Conservation (phyloP, 225 moss, liverwort and hornwort species). For the Takakia lepidozioides region DNA sequence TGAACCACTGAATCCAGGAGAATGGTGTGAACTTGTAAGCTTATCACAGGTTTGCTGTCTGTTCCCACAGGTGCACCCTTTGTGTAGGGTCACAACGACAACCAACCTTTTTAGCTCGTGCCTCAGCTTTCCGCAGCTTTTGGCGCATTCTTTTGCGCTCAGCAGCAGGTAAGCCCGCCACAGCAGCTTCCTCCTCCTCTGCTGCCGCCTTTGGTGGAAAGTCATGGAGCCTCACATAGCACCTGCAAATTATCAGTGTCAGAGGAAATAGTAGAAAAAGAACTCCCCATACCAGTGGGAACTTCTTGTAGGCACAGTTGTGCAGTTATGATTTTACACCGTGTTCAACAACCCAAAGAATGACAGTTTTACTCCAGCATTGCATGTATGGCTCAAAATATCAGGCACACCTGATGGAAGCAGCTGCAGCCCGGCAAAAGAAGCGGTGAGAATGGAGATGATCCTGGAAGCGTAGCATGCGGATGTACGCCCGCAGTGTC, state of each 20-base stretch:
- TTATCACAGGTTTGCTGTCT: too few species aligned
- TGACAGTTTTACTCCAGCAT: too few species aligned
- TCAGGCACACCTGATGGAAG: constrained; percentile 79
- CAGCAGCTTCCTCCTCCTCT: constrained; percentile 84
- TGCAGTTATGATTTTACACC: too few species aligned
- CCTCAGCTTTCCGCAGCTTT: constrained; percentile 88
- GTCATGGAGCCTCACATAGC: constrained; percentile 78
- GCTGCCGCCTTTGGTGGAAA: constrained; percentile 88
- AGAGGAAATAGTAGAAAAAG: background rate
- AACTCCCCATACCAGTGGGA: background rate
- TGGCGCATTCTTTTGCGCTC: constrained; percentile 91
- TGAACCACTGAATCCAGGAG: too few species aligned
- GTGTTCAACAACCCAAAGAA: too few species aligned
- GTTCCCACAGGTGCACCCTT: too few species aligned
- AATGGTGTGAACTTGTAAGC: too few species aligned
- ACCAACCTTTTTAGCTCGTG: constrained; percentile 93
- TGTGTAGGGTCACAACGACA: too few species aligned
- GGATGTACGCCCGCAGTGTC: constrained; percentile 93
- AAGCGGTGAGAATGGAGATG: constrained; percentile 90
- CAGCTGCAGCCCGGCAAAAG: constrained; percentile 82
- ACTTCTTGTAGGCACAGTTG: too few species aligned
- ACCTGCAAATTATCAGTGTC: constrained; percentile 22
- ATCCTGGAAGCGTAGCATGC: constrained; percentile 97
- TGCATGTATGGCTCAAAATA: too few species aligned
- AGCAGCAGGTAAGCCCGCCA: constrained; percentile 70